These are phyloP conservation scores for Candida yuanshanica DNA, from an alignment of 805 yeast genomes.

Conservation along the genomic window DNA sequence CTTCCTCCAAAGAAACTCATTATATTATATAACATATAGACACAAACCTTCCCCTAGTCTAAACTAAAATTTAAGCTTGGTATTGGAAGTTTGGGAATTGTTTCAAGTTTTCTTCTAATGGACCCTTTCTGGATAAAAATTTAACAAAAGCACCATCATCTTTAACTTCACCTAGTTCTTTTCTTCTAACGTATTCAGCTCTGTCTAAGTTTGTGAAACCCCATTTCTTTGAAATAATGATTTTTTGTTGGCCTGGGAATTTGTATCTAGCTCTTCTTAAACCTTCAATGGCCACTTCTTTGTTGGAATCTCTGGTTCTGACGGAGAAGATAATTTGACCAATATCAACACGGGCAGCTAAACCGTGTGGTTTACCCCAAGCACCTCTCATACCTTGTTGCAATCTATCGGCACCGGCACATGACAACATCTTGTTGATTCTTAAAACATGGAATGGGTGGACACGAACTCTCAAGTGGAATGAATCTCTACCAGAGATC, in stretches of 20 bases:
- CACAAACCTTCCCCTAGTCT: neutral
- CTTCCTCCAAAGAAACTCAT: neutral
- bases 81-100: slow-evolving; percentile 81
- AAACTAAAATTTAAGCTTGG: slow-evolving; percentile 25
- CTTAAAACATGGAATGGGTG: slow-evolving; percentile 99
- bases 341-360: slow-evolving; percentile 98
- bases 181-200: slow-evolving; percentile 92
- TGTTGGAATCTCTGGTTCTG: slow-evolving; percentile 98
- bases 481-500: slow-evolving; percentile 96
- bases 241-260: slow-evolving; percentile 99
- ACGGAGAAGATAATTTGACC: slow-evolving; percentile 98
- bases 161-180: slow-evolving; percentile 90
- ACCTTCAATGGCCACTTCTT: slow-evolving; percentile 96
- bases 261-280: slow-evolving; percentile 99
- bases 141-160: slow-evolving; percentile 99
- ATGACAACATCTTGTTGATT: slow-evolving; percentile 99
- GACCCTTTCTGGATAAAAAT: slow-evolving; percentile 96
- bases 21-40: neutral
- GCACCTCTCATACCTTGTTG: slow-evolving; percentile 99
- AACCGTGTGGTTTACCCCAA: slow-evolving; percentile 99
- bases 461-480: slow-evolving; percentile 99
- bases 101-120: slow-evolving; percentile 83
- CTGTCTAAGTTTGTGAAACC: slow-evolving; percentile 99
- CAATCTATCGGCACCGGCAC: slow-evolving; percentile 99
- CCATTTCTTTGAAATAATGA: slow-evolving; percentile 99